Base-by-base conservation (phyloP, 169 alveolate genomes). In the Babesia ovata region DNA sequence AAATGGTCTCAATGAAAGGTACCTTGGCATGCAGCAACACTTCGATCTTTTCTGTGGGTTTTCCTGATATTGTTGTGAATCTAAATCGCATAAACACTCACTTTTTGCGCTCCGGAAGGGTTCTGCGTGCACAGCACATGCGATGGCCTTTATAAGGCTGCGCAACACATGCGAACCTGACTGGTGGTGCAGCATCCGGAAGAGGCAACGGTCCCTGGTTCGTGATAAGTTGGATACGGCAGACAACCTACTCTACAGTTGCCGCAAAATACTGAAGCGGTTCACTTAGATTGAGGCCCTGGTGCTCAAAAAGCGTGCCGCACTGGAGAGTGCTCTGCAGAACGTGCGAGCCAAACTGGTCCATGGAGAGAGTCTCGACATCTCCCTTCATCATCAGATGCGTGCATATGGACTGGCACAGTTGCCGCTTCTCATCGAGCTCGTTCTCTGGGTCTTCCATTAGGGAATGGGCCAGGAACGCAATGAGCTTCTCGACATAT, bases 101-200 rank as follows among this genome's bases (percentile, higher is more conserved):
- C 85, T 29, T 28, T 54, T 75, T 0, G 70, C 0, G 4, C 53
- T 67, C 53, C 33, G 75, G 45, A 63, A 52, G 12, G 67, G 57
- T 2, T 79, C 79, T 0, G 75, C 48, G 42, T 79, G 69, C 46
- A 70, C 44, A 17, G 48, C 87, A 44, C 67, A 56, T n/a, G 46
- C 75, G 17, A 79, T 26, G 19, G 83, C 56, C 52, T 57, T 60
- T 10, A 70, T 70, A 13, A 79, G 48, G 52, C 73, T 69, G 12
- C 87, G 72, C 45, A 79, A 33, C 33, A 63, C 67, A 21, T 79
- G 75, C 14, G 87, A 79, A 0, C 87, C 87, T n/a, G 84, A 79
- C 52, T 3, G 42, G 29, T 79, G 84, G 44, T 79, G 76, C 16
- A 67, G 57, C 58, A 79, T 12, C 39, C 60, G 78, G 58, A 60